phyloP scores from a whole-genome alignment of 202 grass and related monocot genomes.

The Zizania palustris region DNA sequence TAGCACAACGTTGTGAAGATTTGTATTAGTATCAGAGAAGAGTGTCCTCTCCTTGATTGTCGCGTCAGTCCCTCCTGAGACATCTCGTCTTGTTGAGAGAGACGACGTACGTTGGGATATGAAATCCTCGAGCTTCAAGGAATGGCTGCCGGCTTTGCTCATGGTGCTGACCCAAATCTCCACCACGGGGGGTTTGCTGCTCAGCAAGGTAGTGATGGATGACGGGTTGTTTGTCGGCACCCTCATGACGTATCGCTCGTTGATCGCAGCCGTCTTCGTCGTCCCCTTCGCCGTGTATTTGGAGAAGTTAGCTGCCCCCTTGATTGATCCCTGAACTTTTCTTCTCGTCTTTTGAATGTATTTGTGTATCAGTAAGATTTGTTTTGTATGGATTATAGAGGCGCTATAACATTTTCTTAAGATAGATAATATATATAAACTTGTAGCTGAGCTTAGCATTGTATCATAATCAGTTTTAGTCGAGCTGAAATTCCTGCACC shows the following conservation, averaged over 20 bases:
- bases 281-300: conserved; percentile 23
- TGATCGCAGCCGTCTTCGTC: conserved; percentile 32
- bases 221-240: conserved; percentile 18
- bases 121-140: background rate
- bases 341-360: background rate
- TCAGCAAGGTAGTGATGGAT: conserved; percentile 46
- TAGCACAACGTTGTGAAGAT: background rate
- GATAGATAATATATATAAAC: background rate
- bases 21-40: background rate
- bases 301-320: conserved; percentile 32
- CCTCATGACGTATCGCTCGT: conserved; percentile 39
- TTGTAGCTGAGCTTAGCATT: background rate
- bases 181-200: conserved; percentile 22
- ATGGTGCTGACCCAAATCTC: conserved; percentile 37
- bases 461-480: background rate
- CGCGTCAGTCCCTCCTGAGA: background rate
- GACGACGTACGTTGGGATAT: background rate
- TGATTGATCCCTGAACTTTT: background rate
- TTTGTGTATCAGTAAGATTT: background rate
- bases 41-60: background rate
- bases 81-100: background rate
- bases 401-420: background rate
- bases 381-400: background rate
- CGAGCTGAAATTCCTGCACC: no score
- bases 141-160: conserved; percentile 22